Evolutionary conservation across 169 alveolate genomes (phyloP).

Genomic region (Plasmodium vinckei): DNA sequence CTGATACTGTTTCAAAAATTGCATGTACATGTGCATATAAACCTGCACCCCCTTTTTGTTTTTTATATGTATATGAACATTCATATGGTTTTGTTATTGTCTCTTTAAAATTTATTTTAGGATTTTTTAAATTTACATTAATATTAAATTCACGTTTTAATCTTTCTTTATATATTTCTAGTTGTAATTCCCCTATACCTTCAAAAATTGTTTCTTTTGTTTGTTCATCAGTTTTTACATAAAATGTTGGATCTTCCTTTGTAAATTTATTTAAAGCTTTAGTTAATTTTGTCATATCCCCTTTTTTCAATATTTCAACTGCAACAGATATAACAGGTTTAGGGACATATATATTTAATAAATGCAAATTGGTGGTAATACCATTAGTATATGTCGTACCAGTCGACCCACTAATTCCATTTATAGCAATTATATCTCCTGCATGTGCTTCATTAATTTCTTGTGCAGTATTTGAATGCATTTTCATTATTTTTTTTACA

Average conservation of each 20-base stretch:
- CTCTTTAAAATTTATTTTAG: slow-evolving; percentile 95
- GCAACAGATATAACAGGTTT: slow-evolving; percentile 95
- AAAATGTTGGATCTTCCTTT: slow-evolving; percentile 97
- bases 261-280: slow-evolving; percentile 93
- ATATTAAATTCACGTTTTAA: slow-evolving; percentile 94
- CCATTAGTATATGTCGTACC: slow-evolving; percentile 95
- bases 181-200: slow-evolving; percentile 97
- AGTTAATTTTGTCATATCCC: slow-evolving; percentile 80
- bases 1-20: slow-evolving; percentile 91
- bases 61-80: slow-evolving; percentile 95
- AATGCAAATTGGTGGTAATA: slow-evolving; percentile 77
- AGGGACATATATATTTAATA: slow-evolving; percentile 92
- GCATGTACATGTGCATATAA: slow-evolving; percentile 95
- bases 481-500: slow-evolving; percentile 88
- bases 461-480: slow-evolving; percentile 95
- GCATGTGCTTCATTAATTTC: slow-evolving; percentile 93
- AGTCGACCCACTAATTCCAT: slow-evolving; percentile 94
- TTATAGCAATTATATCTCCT: slow-evolving; percentile 97
- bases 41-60: slow-evolving; percentile 99
- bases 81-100: slow-evolving; percentile 87
- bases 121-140: slow-evolving; percentile 91
- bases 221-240: slow-evolving; percentile 91
- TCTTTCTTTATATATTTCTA: slow-evolving; percentile 94
- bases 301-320: slow-evolving; percentile 83
- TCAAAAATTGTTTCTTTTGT: slow-evolving; percentile 93